Conservation (phyloP, 495 filamentous ascomycete genomes). For the Trichoderma gamsii region DNA sequence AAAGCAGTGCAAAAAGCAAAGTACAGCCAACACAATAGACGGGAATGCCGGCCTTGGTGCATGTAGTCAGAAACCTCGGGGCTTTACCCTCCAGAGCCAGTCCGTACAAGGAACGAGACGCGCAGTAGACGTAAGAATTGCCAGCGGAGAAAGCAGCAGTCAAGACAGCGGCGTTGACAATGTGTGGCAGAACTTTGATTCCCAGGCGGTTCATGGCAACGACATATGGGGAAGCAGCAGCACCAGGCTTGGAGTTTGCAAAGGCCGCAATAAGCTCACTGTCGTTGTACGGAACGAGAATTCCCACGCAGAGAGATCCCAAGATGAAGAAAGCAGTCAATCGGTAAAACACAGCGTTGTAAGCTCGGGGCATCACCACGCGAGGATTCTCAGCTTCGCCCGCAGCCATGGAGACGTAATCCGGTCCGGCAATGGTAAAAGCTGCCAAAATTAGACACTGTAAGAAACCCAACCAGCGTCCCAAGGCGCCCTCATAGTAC, state of each 20-base stretch:
- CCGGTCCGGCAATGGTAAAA: slow-evolving; percentile 76
- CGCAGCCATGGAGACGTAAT: slow-evolving; percentile 74
- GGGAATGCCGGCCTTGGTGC: slow-evolving; percentile 54
- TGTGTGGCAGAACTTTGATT: slow-evolving; percentile 62
- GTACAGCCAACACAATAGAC: slow-evolving; percentile 57
- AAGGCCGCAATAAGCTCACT: slow-evolving; percentile 49
- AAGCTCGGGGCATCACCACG: slow-evolving; percentile 58
- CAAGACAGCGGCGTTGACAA: slow-evolving; percentile 73
- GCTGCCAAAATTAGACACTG: slow-evolving; percentile 66
- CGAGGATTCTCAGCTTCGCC: slow-evolving; percentile 71
- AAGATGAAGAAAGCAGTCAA: slow-evolving; percentile 71
- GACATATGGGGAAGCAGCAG: slow-evolving; percentile 76
- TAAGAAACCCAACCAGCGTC: slow-evolving; percentile 67
- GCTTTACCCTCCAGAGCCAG: slow-evolving; percentile 64
- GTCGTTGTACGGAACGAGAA: slow-evolving; percentile 57
- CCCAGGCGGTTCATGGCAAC: slow-evolving; percentile 73
- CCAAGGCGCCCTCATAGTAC: slow-evolving; percentile 51
- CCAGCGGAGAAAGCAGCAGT: slow-evolving; percentile 76
- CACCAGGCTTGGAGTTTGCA: slow-evolving; percentile 46
- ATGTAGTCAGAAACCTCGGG: slow-evolving; percentile 57
- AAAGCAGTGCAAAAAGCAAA: slow-evolving; percentile 57
- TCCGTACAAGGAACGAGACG: slow-evolving; percentile 68
- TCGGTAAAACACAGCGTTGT: slow-evolving; percentile 71
- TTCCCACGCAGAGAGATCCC: slow-evolving; percentile 62
- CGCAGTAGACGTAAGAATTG: slow-evolving; percentile 80